Evolutionary conservation across 2,329 filamentous ascomycete genomes (phyloP), one percentile per base, ranked within the genome.

Genomic region (Xylaria sp.): DNA sequence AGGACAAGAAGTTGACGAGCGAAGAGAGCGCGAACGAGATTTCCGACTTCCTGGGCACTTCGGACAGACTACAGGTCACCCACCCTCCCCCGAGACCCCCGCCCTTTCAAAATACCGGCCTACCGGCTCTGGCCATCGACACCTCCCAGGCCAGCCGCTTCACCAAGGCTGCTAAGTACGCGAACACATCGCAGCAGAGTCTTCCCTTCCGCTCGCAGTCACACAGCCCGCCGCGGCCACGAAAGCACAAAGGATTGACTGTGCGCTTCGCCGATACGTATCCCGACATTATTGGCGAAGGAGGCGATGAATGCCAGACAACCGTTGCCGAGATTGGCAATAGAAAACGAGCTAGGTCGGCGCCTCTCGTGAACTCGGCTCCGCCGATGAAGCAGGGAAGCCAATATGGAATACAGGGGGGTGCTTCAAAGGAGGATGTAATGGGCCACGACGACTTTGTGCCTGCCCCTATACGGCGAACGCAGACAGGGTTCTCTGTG

Each of bases 271-370:
- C 84, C 54, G 87, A 91, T 68, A 84, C 83, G 9, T 81, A 84
- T 56, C 93, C 93, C 6, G 90, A 92, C 47, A 77, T 97, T 64
- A 97, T 98, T 71, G 94, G 94, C 47, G 89, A 94, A 75, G 94
- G 94, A 60, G 94, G 94, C 33, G 94, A 97, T 71, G 93, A 97
- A 75, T 89, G 90, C 56, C 87, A 91, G 55, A 79, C 84, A 8
- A 90, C 91, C 1, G 85, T 88, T 1, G 80, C 87, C 19, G 90
- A 95, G 72, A 89, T 97, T 56, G 88, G 87, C 4, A 83, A 80
- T 72, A 80, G 78, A 64, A 88, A 84, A 75, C 80, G 74, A 67
- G 71, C 73, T 49, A 77, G 72, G 68, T 76, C 71, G 62, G 72
- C 73, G 68, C 72, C 72, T 65, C 54, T 68, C 62, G 70, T 75